Evolutionary conservation across 2,329 filamentous ascomycete genomes (phyloP).

Genomic region (Cladophialophora yegresii): DNA sequence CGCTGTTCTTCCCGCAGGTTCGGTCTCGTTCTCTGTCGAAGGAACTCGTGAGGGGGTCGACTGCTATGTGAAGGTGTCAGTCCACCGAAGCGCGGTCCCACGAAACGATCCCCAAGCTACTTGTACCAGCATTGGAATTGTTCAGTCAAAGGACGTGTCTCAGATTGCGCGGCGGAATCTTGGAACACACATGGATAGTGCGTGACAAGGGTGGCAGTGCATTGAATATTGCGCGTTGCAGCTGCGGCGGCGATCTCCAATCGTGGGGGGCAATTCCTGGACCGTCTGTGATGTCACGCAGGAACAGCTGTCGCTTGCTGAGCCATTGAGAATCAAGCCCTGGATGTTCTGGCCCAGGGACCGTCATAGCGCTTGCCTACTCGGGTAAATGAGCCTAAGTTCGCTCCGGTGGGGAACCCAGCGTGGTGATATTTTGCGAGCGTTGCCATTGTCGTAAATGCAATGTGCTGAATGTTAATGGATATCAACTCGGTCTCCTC

Average conservation of each 20-base stretch:
- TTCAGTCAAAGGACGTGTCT: slow-evolving; percentile 9
- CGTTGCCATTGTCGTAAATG: neutral
- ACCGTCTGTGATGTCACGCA: neutral
- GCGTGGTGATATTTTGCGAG: neutral
- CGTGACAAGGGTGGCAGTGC: neutral
- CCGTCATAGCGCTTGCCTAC: neutral
- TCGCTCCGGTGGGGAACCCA: neutral
- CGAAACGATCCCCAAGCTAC: neutral
- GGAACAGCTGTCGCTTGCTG: neutral
- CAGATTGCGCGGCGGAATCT: slow-evolving; percentile 14
- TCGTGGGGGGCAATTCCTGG: neutral
- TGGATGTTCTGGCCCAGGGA: neutral
- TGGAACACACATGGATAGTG: neutral
- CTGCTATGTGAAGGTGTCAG: neutral
- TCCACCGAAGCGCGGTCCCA: neutral
- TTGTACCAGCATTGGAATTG: neutral
- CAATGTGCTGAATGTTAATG: no score
- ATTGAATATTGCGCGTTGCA: neutral
- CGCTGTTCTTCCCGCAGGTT: slow-evolving; percentile 3
- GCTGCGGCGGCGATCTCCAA: neutral
- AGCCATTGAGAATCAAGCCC: neutral
- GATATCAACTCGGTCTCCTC: no score
- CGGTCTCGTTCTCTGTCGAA: slow-evolving; percentile 1
- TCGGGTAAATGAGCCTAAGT: neutral
- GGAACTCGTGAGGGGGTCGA: neutral